These are phyloP conservation scores for Pelargonium cotyledonis DNA, from an alignment of 441 rosid genomes.

Conservation along the genomic window DNA sequence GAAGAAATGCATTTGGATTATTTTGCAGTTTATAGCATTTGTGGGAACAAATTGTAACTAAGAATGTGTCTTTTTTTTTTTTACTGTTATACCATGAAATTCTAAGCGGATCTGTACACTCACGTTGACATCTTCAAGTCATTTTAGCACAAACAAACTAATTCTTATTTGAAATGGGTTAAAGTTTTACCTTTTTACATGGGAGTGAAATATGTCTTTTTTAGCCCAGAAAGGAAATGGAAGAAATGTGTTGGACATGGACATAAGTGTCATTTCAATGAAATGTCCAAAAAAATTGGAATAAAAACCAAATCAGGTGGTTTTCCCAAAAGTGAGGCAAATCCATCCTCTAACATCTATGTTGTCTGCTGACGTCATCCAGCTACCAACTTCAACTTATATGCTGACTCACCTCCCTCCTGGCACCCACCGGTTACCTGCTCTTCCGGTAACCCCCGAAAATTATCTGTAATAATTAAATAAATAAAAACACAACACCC, in stretches of 20 bases:
- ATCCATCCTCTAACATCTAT: background rate
- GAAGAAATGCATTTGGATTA: too few relatives aligned
- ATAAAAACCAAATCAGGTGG: background rate
- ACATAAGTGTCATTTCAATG: background rate
- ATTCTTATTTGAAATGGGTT: too few relatives aligned
- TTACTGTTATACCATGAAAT: too few relatives aligned
- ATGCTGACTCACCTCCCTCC: slow-evolving; percentile 5
- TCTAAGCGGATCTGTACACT: too few relatives aligned
- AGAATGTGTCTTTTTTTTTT: too few relatives aligned
- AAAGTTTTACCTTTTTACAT: too few relatives aligned
- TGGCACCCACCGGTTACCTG: slow-evolving; percentile 1
- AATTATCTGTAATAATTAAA: background rate
- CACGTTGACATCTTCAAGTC: too few relatives aligned
- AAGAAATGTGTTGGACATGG: background rate
- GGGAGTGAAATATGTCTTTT: too few relatives aligned
- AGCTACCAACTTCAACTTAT: background rate
- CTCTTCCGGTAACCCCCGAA: slow-evolving; percentile 2
- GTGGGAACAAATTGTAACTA: too few relatives aligned
- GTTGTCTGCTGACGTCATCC: background rate
- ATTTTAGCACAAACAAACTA: too few relatives aligned
- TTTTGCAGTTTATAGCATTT: too few relatives aligned
- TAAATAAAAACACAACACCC: too few relatives aligned
- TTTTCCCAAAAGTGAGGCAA: background rate
- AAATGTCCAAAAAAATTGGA: background rate
- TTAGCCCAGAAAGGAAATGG: background rate